These are phyloP conservation scores for Beauveria sp. DNA, from an alignment of 2,329 filamentous ascomycete species.

Conservation along the genomic window DNA sequence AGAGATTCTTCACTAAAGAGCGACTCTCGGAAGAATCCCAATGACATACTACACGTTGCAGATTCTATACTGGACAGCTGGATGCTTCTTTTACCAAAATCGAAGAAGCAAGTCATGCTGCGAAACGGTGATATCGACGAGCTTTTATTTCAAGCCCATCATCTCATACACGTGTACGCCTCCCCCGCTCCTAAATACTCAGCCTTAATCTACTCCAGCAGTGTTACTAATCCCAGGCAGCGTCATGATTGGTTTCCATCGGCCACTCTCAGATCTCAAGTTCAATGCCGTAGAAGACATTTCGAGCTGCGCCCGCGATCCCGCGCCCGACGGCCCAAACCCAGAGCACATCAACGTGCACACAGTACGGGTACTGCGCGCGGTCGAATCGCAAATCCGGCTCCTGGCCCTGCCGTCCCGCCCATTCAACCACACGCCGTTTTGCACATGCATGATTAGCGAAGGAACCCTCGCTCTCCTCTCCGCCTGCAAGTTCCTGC, in stretches of 20 bases:
- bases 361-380: constrained; percentile 29
- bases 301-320: constrained; percentile 28
- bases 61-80: constrained; percentile 32
- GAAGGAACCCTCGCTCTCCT: constrained; percentile 28
- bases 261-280: constrained; percentile 31
- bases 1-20: constrained; percentile 20
- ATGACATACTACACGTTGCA: constrained; percentile 23
- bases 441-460: constrained; percentile 33
- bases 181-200: background rate
- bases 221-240: constrained; percentile 16
- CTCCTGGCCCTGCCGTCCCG: constrained; percentile 28
- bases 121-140: constrained; percentile 22
- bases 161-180: constrained; percentile 21
- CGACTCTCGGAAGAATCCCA: constrained; percentile 18
- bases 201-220: background rate
- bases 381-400: constrained; percentile 30
- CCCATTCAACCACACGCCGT: constrained; percentile 30
- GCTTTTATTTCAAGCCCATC: constrained; percentile 23
- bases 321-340: constrained; percentile 13
- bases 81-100: constrained; percentile 28
- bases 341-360: constrained; percentile 27
- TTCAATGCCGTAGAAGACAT: constrained; percentile 30
- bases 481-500: constrained; percentile 29
- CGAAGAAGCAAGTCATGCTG: constrained; percentile 25
- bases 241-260: constrained; percentile 27